phyloP scores from a whole-genome alignment of 1,284 basidiomycete species.

The Marasmius sp. region DNA sequence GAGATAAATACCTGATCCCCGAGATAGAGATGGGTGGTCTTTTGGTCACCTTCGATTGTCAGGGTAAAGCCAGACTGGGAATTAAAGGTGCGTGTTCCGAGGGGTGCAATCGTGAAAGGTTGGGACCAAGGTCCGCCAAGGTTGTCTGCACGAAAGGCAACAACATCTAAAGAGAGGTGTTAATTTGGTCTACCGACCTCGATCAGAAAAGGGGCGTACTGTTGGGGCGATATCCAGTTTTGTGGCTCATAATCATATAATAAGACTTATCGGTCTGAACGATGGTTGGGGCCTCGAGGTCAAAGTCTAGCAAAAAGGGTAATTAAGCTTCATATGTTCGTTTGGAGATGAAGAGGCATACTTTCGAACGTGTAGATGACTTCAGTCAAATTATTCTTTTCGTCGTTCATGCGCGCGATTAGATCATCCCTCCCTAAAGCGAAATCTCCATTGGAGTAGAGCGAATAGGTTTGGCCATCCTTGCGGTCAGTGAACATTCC shows the following conservation, averaged over 20 bases:
- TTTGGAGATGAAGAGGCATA: neutral
- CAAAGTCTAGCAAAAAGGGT: constrained; percentile 12
- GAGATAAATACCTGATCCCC: neutral
- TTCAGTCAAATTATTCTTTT: constrained; percentile 11
- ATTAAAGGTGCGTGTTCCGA: constrained; percentile 1
- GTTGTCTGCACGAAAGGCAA: constrained; percentile 1
- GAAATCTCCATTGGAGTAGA: constrained; percentile 9
- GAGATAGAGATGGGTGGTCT: neutral
- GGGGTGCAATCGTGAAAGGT: neutral
- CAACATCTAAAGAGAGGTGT: constrained; percentile 9
- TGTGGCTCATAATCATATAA: constrained; percentile 25
- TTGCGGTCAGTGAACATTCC: constrained; percentile 7
- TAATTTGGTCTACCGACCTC: neutral
- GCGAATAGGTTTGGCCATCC: constrained; percentile 1
- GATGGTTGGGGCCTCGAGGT: constrained; percentile 22
- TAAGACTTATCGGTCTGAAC: constrained; percentile 19
- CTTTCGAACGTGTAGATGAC: constrained; percentile 16
- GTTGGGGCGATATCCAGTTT: constrained; percentile 28
- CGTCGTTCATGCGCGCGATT: constrained; percentile 15
- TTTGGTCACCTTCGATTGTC: neutral
- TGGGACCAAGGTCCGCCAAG: neutral
- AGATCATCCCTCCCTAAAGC: constrained; percentile 3
- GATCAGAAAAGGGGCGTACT: constrained; percentile 1
- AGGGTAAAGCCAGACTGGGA: neutral
- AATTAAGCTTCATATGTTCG: neutral